Conservation (phyloP, 2,329 filamentous ascomycete genomes). For the Penicillium sp. region DNA sequence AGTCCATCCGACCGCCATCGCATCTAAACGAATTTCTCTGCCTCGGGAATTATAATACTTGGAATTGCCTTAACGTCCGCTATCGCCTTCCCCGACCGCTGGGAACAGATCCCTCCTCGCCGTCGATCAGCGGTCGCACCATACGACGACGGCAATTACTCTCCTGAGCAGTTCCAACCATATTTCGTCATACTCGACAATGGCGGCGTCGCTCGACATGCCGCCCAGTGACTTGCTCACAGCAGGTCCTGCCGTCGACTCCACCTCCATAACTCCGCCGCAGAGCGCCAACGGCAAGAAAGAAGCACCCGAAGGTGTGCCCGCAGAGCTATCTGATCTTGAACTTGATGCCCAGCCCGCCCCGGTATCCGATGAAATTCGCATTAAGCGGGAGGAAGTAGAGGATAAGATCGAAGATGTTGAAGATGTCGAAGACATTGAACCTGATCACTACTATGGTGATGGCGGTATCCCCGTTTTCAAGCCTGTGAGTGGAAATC, state of each 20-base stretch:
- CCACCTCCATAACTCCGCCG: constrained; percentile 45
- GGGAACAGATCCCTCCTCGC: constrained; percentile 36
- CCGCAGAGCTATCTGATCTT: constrained; percentile 45
- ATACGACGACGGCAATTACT: constrained; percentile 39
- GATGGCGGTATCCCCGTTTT: constrained; percentile 86
- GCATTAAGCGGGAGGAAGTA: constrained; percentile 47
- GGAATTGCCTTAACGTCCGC: constrained; percentile 10
- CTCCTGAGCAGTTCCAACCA: constrained; percentile 12
- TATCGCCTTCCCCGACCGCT: constrained; percentile 41
- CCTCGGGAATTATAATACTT: constrained; percentile 7
- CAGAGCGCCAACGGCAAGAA: constrained; percentile 48
- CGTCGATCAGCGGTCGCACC: constrained; percentile 48
- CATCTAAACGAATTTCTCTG: constrained; percentile 6
- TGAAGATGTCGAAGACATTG: constrained; percentile 75
- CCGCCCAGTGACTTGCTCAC: constrained; percentile 28
- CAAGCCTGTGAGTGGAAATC: constrained; percentile 65
- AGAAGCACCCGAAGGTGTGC: constrained; percentile 43
- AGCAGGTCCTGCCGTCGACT: constrained; percentile 26
- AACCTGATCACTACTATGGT: constrained; percentile 85
- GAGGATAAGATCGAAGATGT: constrained; percentile 69
- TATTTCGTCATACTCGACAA: constrained; percentile 24
- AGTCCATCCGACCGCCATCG: constrained; percentile 7
- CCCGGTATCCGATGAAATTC: constrained; percentile 26
- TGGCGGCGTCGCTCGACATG: constrained; percentile 39
- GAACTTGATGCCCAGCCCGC: constrained; percentile 37